A percentile compares a stretch with the other conserved stretches of the same genome.
Evolutionary conservation across 352 stramenopile species (phyloP).

Genomic region (Blastocystis sp.): DNA sequence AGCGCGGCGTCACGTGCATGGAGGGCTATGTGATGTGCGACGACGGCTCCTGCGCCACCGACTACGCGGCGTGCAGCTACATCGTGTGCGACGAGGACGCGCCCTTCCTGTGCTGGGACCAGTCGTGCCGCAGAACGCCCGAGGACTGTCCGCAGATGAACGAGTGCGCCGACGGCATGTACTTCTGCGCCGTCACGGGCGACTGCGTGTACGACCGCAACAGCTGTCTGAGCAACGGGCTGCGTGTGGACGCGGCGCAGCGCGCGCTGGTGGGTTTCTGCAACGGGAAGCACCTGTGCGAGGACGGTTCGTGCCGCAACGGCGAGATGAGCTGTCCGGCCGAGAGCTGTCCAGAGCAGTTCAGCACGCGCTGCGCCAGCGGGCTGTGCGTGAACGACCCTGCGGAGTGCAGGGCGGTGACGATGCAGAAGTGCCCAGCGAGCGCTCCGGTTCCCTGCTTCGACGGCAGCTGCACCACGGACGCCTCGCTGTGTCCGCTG

Average conservation of each 20-base stretch:
- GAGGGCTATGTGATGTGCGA: slow-evolving; percentile 11
- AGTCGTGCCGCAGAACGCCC: not conserved
- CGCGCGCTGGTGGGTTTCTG: slow-evolving; percentile 23
- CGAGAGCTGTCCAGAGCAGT: slow-evolving; percentile 19
- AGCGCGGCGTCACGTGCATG: not conserved
- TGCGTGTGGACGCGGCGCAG: slow-evolving; percentile 3
- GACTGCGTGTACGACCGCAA: slow-evolving; percentile 59
- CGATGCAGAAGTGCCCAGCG: not conserved
- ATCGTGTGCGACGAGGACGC: slow-evolving; percentile 15
- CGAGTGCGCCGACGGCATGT: slow-evolving; percentile 4
- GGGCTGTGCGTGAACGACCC: slow-evolving; percentile 23
- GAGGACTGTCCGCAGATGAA: slow-evolving; percentile 27
- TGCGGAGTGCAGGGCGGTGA: not conserved
- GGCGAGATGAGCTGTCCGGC: slow-evolving; percentile 11
- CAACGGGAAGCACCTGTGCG: slow-evolving; percentile 32
- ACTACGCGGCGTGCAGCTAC: not conserved
- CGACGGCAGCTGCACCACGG: not conserved
- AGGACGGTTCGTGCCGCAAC: slow-evolving; percentile 37
- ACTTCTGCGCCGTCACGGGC: slow-evolving; percentile 46
- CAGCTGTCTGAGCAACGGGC: slow-evolving; percentile 14
- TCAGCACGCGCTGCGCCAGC: slow-evolving; percentile 3
- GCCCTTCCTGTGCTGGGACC: slow-evolving; percentile 59
- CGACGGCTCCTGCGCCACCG: slow-evolving; percentile 39
- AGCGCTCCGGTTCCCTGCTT: not conserved
- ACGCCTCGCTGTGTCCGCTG: not conserved